A percentile compares a stretch with the other conserved stretches of the same genome.
Evolutionary conservation across 176 grass and related monocot species (phyloP).

Genomic region (Bromus sterilis): DNA sequence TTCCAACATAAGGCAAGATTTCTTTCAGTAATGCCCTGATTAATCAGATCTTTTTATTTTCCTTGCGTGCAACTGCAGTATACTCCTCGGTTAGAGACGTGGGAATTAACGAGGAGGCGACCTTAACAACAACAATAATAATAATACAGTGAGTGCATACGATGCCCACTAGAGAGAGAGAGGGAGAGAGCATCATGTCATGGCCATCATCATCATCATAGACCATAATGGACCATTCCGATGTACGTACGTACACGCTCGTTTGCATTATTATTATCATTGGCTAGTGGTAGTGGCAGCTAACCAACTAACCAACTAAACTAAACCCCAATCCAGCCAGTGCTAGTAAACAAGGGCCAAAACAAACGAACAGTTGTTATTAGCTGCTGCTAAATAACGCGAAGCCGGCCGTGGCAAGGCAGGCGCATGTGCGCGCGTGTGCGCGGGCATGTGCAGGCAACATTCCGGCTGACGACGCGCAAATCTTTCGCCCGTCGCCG

Average conservation of each 20-base stretch:
- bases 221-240: not conserved
- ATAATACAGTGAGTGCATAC: slow-evolving; percentile 19
- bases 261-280: not conserved
- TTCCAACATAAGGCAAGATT: slow-evolving; percentile 1
- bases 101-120: not conserved
- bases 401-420: not conserved
- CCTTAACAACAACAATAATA: not conserved
- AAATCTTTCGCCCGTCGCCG: not conserved
- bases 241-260: not conserved
- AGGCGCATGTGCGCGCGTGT: not conserved
- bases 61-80: no score
- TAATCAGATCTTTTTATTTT: no score
- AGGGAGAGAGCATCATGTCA: no score
- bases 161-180: not conserved
- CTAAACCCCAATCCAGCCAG: not conserved
- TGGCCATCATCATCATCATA: not conserved
- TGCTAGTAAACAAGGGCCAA: not conserved
- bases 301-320: not conserved
- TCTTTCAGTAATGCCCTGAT: no score
- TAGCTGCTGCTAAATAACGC: not conserved
- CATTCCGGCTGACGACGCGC: slow-evolving; percentile 1
- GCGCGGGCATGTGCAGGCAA: not conserved
- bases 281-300: slow-evolving; percentile 17
- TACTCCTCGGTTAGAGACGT: not conserved
- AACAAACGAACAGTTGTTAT: not conserved